Percentiles rank a stretch among this genome's conserved stretches.
Conservation (phyloP, 352 stramenopile species). For the Phytophthora palmivora region DNA sequence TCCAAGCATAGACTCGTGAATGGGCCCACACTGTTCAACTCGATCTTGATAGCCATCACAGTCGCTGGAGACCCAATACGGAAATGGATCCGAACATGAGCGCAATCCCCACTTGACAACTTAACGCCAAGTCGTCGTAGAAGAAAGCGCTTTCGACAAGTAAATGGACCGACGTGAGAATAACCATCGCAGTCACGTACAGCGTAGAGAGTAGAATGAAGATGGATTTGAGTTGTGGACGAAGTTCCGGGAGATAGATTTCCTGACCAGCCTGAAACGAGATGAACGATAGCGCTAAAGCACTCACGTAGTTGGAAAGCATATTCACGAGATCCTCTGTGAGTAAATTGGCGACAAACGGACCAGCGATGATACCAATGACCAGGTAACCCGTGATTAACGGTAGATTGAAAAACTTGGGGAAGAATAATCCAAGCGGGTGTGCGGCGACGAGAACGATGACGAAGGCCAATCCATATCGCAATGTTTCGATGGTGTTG, state of each 20-base stretch:
- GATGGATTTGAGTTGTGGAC: slow-evolving; percentile 64
- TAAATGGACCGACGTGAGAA: slow-evolving; percentile 48
- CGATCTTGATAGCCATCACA: slow-evolving; percentile 81
- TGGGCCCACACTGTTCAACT: slow-evolving; percentile 71
- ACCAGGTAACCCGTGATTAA: slow-evolving; percentile 75
- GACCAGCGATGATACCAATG: slow-evolving; percentile 60
- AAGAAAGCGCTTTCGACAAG: slow-evolving; percentile 59
- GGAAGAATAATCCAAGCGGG: slow-evolving; percentile 67
- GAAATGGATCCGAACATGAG: slow-evolving; percentile 78
- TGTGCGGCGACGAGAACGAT: slow-evolving; percentile 64
- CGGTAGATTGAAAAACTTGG: slow-evolving; percentile 59
- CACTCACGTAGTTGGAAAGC: slow-evolving; percentile 59
- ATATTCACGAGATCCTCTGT: slow-evolving; percentile 45
- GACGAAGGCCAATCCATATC: slow-evolving; percentile 56
- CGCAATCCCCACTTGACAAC: slow-evolving; percentile 64
- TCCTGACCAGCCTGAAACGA: slow-evolving; percentile 75
- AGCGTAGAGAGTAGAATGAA: slow-evolving; percentile 50
- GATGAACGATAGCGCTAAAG: slow-evolving; percentile 73
- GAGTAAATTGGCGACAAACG: slow-evolving; percentile 63
- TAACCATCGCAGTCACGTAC: slow-evolving; percentile 62
- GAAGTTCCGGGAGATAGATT: slow-evolving; percentile 69
- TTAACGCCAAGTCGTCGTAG: slow-evolving; percentile 43
- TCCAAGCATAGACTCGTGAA: slow-evolving; percentile 78
- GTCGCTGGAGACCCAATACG: slow-evolving; percentile 72
- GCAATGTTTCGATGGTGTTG: slow-evolving; percentile 49